Percentiles rank a stretch among this genome's conserved stretches.
Evolutionary conservation across 305 asterid genomes (phyloP).

Genomic region (Petunia hybrid): DNA sequence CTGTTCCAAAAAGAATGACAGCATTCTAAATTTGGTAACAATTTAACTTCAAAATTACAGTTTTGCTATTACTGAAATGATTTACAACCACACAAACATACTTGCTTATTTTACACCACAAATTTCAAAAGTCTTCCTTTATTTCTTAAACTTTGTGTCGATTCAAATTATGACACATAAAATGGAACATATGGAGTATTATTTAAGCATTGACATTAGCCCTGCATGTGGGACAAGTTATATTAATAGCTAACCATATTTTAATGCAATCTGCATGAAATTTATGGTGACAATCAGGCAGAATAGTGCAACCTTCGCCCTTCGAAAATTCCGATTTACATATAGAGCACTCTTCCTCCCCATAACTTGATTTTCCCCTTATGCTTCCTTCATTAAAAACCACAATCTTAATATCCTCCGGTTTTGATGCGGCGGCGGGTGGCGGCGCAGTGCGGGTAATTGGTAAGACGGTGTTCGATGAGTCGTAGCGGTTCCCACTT

Average conservation of each 20-base stretch:
- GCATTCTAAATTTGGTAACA: too few relatives aligned
- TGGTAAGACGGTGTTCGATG: neutral
- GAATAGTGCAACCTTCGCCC: neutral
- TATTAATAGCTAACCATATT: neutral
- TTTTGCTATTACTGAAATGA: too few relatives aligned
- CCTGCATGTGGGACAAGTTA: too few relatives aligned
- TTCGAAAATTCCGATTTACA: neutral
- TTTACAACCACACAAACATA: too few relatives aligned
- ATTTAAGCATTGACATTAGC: too few relatives aligned
- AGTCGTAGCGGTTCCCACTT: neutral
- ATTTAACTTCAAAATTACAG: too few relatives aligned
- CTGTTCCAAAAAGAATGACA: too few relatives aligned
- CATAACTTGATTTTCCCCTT: neutral
- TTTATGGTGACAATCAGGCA: neutral
- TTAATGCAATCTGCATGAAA: slow-evolving; percentile 4
- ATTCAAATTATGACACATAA: too few relatives aligned
- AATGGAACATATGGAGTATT: too few relatives aligned
- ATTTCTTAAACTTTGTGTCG: too few relatives aligned
- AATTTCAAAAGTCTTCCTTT: too few relatives aligned
- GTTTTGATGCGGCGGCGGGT: neutral
- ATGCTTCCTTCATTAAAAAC: neutral
- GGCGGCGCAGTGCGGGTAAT: neutral
- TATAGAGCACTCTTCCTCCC: neutral
- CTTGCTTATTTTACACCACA: too few relatives aligned
- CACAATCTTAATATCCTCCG: neutral